Base-by-base conservation (phyloP, 1,139 yeast genomes). In the Yamadazyma kanchanaburiensis region DNA sequence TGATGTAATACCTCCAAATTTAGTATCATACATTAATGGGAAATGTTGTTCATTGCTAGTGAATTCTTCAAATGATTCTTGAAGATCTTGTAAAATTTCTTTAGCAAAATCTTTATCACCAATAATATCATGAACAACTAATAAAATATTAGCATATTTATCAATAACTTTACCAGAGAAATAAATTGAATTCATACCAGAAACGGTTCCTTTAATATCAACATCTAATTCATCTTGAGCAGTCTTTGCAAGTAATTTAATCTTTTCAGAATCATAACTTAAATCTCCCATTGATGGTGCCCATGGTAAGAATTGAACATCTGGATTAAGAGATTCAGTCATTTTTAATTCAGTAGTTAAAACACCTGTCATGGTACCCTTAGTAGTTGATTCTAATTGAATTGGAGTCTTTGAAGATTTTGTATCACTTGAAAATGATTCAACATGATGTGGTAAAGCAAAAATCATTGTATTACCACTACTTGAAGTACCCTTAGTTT, bases 401-500 rank as follows among this genome's bases (percentile, higher is more conserved):
- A 79, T 62, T 16, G 74, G 74, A 15, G 86, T 76, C 21, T 62
- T 53, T 3, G 59, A 46, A 3, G 51, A 40, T 4, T 57, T 32
- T 32, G 69, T 62, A 3, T 53, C 49, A 2, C 59, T 35, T 17
- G 66, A 51, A 38, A 83, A 60, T 1, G 84, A 69, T 21, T 58
- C 61, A 28, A 75, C 64, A 37, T 81, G 94, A 53, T 85, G 94
- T 13, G 91, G 88, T 32, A 81, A 65, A 6, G 86, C 84, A 53
- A 76, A 84, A 3, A 82, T 55, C 27, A 81, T 57, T 7, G 83
- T 67, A 6, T 55, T 53, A 4, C 78, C 78, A 12, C 72, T 58
- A 6, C 62, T 49, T 7, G 85, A 76, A 2, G 53, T 35, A 30
- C 91, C 91, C 22, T 49, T 48, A 13, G 79, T 70, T 5, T 56